A percentile compares a stretch with the other conserved stretches of the same genome.
Evolutionary conservation across 108 stramenopile species (phyloP).

Genomic region (Cyclotella atomus): DNA sequence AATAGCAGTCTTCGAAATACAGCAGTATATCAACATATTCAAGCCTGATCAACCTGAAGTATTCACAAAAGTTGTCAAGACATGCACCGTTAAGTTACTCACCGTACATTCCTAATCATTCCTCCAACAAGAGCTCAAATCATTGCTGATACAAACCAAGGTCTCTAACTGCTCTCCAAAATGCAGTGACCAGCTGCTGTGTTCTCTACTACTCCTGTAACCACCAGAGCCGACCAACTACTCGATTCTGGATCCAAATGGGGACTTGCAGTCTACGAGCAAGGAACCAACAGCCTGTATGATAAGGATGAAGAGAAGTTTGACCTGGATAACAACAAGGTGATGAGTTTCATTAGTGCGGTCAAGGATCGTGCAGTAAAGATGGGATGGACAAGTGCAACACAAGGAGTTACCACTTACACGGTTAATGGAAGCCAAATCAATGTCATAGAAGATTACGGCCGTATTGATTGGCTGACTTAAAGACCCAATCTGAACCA

Average conservation of each 20-base stretch:
- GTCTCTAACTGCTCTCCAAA: no score
- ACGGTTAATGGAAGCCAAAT: background rate
- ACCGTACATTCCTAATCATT: background rate
- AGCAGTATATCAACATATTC: background rate
- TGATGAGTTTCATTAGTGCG: background rate
- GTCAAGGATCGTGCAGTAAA: background rate
- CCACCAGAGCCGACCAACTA: background rate
- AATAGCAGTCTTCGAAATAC: background rate
- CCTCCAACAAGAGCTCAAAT: background rate
- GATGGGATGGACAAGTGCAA: background rate
- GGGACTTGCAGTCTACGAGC: background rate
- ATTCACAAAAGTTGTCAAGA: background rate
- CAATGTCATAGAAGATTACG: background rate
- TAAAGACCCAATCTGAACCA: background rate
- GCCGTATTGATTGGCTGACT: background rate
- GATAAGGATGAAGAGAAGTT: background rate
- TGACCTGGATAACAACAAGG: background rate
- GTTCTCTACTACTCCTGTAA: background rate
- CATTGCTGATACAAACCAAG: background rate
- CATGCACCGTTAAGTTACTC: background rate
- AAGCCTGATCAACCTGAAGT: constrained; percentile 7
- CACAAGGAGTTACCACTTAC: background rate
- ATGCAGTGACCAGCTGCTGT: background rate
- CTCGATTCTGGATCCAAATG: background rate
- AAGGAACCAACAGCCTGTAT: background rate